Evolutionary conservation across 495 filamentous ascomycete species (phyloP).

Genomic region (Aspergillus affinis): DNA sequence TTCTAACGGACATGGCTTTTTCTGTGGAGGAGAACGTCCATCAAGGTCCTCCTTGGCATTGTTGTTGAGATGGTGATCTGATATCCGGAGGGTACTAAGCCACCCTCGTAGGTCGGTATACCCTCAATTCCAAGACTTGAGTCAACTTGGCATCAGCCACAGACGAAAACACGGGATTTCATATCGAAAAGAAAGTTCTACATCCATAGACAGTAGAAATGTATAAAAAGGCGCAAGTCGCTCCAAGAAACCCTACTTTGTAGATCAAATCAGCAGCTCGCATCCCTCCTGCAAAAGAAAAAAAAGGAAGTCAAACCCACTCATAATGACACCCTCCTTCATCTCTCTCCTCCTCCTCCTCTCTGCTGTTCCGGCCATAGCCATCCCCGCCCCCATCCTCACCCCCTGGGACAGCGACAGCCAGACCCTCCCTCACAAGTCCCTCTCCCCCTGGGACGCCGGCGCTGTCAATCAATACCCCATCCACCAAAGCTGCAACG

Average conservation of each 20-base stretch:
- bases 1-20: background rate
- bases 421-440: background rate
- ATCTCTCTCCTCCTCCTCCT: slow-evolving; percentile 12
- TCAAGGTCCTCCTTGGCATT: background rate
- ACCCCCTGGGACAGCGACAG: background rate
- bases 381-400: slow-evolving; percentile 4
- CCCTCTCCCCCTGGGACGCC: slow-evolving; percentile 21
- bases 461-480: slow-evolving; percentile 32
- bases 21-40: background rate
- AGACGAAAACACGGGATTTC: background rate
- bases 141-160: background rate
- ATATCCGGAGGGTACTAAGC: background rate
- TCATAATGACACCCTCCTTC: slow-evolving; percentile 2
- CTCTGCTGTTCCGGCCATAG: slow-evolving; percentile 13
- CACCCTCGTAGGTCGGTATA: background rate
- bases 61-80: background rate
- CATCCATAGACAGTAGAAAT: background rate
- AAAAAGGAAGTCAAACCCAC: background rate
- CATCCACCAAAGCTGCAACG: slow-evolving; percentile 58
- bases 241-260: background rate
- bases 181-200: background rate
- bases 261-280: background rate
- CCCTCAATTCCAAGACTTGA: background rate
- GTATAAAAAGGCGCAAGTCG: background rate
- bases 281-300: background rate